Conservation (phyloP, 257 asterid genomes). For the Nicotiana noctiflora region DNA sequence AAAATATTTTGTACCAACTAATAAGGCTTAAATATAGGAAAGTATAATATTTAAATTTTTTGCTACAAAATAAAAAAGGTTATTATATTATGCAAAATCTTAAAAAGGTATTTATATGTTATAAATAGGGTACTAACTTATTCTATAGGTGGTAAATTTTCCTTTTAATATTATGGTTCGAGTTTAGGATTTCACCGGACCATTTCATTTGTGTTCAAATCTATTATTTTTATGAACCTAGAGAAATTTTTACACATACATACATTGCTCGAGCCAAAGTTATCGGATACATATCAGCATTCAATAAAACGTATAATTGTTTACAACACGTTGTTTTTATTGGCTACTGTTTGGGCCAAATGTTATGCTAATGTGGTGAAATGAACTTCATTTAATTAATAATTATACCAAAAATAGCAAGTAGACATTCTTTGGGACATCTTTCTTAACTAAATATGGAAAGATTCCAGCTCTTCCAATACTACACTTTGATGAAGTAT, state of each 20-base stretch:
- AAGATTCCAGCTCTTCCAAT: slow-evolving; percentile 1
- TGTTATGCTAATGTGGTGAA: slow-evolving; percentile 13
- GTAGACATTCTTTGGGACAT: neutral
- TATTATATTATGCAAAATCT: too few species aligned
- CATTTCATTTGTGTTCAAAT: neutral
- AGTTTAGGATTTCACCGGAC: neutral
- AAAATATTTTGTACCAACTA: too few species aligned
- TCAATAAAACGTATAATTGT: neutral
- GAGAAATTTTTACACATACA: neutral
- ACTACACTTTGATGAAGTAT: neutral
- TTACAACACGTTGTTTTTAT: neutral
- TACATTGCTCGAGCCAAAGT: accelerated
- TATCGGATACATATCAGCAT: neutral
- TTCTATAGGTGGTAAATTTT: too few species aligned
- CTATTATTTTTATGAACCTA: neutral
- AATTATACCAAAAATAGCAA: slow-evolving; percentile 11
- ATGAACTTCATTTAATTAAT: neutral
- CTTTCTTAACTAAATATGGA: slow-evolving; percentile 5
- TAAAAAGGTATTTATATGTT: too few species aligned
- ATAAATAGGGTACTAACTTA: too few species aligned
- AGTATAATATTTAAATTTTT: too few species aligned
- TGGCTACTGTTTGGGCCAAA: slow-evolving; percentile 2
- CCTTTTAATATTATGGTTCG: too few species aligned
- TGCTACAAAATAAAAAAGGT: too few species aligned
- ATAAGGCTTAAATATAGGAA: too few species aligned